phyloP scores from a whole-genome alignment of 345 rosid genomes.

The Eutrema yunnanense region DNA sequence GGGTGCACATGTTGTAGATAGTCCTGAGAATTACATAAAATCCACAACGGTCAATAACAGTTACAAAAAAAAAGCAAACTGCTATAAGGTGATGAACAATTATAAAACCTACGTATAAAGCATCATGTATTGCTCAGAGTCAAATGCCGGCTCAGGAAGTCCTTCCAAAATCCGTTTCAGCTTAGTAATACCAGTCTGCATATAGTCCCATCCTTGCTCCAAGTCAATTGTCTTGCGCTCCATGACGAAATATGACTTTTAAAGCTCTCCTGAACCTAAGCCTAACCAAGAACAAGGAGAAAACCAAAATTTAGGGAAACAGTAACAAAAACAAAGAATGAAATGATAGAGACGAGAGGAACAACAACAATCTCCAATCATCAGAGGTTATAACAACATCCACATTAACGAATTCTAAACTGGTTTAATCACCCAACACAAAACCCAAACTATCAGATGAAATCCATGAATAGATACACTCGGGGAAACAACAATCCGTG shows the following conservation, averaged over 20 bases:
- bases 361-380: neutral
- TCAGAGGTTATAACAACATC: neutral
- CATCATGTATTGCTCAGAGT: conserved; percentile 74
- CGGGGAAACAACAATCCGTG: neutral
- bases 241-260: conserved; percentile 26
- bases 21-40: conserved; percentile 40
- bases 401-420: conserved; percentile 4
- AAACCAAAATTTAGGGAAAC: neutral
- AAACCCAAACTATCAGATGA: neutral
- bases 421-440: neutral
- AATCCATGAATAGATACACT: neutral
- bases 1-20: conserved; percentile 78
- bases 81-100: neutral
- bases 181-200: conserved; percentile 74
- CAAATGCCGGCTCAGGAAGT: conserved; percentile 46
- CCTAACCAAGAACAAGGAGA: neutral
- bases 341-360: neutral
- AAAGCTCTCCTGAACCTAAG: conserved; percentile 5
- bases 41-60: neutral
- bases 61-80: neutral
- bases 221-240: conserved; percentile 60
- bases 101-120: conserved; percentile 53
- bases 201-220: conserved; percentile 77
- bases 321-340: neutral
- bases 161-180: conserved; percentile 80